Percentiles rank a stretch among this genome's conserved stretches.
These are phyloP conservation scores for Phytophthora fragariaefolia DNA, from an alignment of 352 stramenopile species.

Conservation along the genomic window DNA sequence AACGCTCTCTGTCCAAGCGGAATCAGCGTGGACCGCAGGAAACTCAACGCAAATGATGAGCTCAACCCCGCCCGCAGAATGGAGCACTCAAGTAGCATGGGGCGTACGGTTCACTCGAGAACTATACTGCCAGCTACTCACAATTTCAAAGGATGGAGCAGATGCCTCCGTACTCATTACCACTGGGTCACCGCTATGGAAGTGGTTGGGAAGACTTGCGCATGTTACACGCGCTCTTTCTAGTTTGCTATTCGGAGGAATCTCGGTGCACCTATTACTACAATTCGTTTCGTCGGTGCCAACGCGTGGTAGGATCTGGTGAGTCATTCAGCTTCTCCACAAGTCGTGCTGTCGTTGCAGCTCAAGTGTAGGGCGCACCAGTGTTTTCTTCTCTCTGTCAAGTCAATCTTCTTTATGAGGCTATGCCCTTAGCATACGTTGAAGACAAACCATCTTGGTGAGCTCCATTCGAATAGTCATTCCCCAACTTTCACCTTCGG, in stretches of 20 bases:
- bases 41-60: background rate
- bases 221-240: background rate
- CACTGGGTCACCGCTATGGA: background rate
- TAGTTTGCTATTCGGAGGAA: conserved; percentile 8
- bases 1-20: background rate
- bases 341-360: conserved; percentile 10
- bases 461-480: conserved; percentile 24
- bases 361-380: background rate
- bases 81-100: background rate
- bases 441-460: conserved; percentile 3
- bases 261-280: conserved; percentile 8
- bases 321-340: conserved; percentile 4
- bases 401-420: conserved; percentile 5
- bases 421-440: background rate
- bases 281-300: background rate
- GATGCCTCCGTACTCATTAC: background rate
- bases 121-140: no score
- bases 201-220: background rate
- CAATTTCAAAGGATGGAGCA: background rate
- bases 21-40: conserved; percentile 1
- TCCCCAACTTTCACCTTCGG: conserved; percentile 24
- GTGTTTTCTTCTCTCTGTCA: conserved; percentile 6
- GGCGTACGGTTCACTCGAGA: background rate
- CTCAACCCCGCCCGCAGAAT: background rate
- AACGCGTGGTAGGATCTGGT: background rate